Evolutionary conservation across 805 yeast species (phyloP).

Genomic region (Ogataea haglerorum): DNA sequence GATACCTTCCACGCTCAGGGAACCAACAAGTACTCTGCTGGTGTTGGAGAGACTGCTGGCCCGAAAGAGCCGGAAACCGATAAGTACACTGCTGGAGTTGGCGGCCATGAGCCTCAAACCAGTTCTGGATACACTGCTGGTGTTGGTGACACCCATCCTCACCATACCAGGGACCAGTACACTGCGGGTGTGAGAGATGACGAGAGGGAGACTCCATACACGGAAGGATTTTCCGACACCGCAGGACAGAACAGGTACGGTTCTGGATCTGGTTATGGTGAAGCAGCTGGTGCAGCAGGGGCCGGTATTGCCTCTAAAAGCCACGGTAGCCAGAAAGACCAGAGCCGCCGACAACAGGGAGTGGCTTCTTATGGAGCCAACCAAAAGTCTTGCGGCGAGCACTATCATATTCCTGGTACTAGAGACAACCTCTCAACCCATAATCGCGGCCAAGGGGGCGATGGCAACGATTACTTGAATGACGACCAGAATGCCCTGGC

Average conservation of each 20-base stretch:
- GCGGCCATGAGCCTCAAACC: background rate
- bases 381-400: background rate
- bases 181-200: conserved; percentile 9
- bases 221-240: conserved; percentile 3
- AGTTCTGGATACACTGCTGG: conserved; percentile 10
- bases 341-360: conserved; percentile 1
- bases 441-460: background rate
- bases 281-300: conserved; percentile 2
- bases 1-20: background rate
- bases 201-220: conserved; percentile 5
- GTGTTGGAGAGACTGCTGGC: conserved; percentile 2
- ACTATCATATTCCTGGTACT: conserved; percentile 1
- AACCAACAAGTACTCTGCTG: conserved; percentile 5
- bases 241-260: background rate
- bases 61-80: background rate
- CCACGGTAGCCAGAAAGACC: background rate
- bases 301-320: conserved; percentile 1
- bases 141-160: conserved; percentile 6
- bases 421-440: background rate
- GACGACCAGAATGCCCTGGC: conserved; percentile 19
- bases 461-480: conserved; percentile 14
- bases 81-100: conserved; percentile 9
- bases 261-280: conserved; percentile 1
- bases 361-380: background rate
- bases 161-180: conserved; percentile 1